A percentile compares a stretch with the other conserved stretches of the same genome.
phyloP scores from a whole-genome alignment of 345 rosid species.

The Eucalyptus pumila region DNA sequence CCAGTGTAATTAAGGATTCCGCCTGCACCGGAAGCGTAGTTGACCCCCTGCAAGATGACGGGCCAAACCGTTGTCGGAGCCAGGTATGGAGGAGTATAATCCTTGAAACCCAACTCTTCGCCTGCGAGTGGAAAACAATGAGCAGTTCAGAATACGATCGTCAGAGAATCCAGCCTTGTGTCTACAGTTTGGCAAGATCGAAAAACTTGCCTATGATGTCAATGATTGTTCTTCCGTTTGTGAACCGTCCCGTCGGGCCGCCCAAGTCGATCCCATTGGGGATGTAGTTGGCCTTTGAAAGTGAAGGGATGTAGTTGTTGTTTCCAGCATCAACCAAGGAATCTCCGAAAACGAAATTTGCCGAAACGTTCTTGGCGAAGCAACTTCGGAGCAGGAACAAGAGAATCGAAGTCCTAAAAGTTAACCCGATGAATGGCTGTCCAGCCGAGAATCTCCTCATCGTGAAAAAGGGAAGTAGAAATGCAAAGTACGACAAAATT shows the following conservation, averaged over 20 bases:
- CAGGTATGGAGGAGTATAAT: constrained; percentile 56
- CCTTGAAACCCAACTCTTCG: constrained; percentile 22
- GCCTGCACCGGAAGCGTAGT: constrained; percentile 76
- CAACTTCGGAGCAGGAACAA: neutral
- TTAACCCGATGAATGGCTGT: neutral
- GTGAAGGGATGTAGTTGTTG: constrained; percentile 55
- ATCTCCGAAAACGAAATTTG: constrained; percentile 65
- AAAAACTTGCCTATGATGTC: constrained; percentile 49
- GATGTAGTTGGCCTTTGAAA: constrained; percentile 46
- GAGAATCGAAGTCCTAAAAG: neutral
- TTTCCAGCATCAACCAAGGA: constrained; percentile 75
- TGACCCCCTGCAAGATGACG: constrained; percentile 47
- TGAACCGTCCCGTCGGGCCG: constrained; percentile 60
- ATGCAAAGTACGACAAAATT: neutral
- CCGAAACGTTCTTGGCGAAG: constrained; percentile 9
- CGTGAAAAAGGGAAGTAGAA: neutral
- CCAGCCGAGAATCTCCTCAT: neutral
- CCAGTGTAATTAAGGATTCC: constrained; percentile 74
- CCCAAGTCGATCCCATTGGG: constrained; percentile 81
- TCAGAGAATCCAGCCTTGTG: neutral
- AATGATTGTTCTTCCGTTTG: constrained; percentile 71
- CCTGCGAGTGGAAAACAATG: neutral
- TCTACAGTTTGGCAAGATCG: neutral
- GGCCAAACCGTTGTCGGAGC: constrained; percentile 54
- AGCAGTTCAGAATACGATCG: neutral